Percentiles rank a stretch among this genome's conserved stretches.
Evolutionary conservation across 2,329 filamentous ascomycete genomes (phyloP).

Genomic region (Exophiala calicioides): DNA sequence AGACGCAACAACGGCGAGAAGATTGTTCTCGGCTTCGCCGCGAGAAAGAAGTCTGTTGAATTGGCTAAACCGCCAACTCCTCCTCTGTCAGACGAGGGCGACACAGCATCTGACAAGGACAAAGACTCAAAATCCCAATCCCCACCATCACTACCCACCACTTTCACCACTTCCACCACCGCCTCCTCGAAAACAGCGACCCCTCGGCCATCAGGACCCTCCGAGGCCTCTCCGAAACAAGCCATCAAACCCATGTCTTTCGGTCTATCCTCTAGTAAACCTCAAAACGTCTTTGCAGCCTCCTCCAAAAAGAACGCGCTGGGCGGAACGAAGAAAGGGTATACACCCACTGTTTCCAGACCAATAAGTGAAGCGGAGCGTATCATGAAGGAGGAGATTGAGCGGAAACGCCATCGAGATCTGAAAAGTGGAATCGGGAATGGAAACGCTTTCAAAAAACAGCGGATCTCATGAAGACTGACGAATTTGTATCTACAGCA

Average conservation of each 20-base stretch:
- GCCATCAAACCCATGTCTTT: slow-evolving; percentile 64
- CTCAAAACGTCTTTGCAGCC: slow-evolving; percentile 73
- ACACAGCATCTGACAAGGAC: slow-evolving; percentile 18
- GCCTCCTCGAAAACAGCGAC: neutral
- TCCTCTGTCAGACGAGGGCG: slow-evolving; percentile 25
- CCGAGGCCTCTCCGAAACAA: slow-evolving; percentile 6
- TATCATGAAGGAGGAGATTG: slow-evolving; percentile 85
- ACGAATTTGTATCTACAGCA: neutral
- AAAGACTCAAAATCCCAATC: slow-evolving; percentile 17
- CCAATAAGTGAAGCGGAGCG: slow-evolving; percentile 80
- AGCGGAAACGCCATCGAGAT: slow-evolving; percentile 60
- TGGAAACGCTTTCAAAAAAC: slow-evolving; percentile 28
- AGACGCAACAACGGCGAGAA: slow-evolving; percentile 71
- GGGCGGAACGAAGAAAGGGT: slow-evolving; percentile 65
- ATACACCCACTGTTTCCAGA: slow-evolving; percentile 67
- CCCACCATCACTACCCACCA: neutral
- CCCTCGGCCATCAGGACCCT: slow-evolving; percentile 3
- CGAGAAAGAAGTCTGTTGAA: slow-evolving; percentile 32
- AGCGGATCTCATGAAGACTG: slow-evolving; percentile 22
- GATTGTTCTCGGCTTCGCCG: slow-evolving; percentile 69
- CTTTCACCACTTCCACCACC: slow-evolving; percentile 34
- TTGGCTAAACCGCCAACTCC: slow-evolving; percentile 32
- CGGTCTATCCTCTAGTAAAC: slow-evolving; percentile 53
- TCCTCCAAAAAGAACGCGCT: slow-evolving; percentile 67
- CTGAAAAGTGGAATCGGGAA: slow-evolving; percentile 12